These are phyloP conservation scores for Phlebopus sp. DNA, from an alignment of 1,284 basidiomycete species.

Conservation along the genomic window DNA sequence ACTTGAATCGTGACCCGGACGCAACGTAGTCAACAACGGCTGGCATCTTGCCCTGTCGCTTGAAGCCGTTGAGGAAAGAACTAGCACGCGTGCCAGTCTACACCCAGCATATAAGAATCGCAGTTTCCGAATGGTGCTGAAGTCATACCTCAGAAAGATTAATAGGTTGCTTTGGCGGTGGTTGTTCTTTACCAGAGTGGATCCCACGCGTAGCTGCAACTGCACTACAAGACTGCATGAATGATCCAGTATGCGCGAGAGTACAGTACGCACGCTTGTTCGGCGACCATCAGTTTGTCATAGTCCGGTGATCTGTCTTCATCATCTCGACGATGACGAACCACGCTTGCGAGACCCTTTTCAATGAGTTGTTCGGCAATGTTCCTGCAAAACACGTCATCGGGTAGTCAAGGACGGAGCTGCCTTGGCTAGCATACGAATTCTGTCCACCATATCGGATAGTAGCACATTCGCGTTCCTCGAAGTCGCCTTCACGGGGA, in stretches of 20 bases:
- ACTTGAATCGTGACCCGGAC: slow-evolving; percentile 93
- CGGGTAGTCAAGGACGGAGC: slow-evolving; percentile 6
- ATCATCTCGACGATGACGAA: slow-evolving; percentile 92
- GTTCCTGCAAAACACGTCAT: slow-evolving; percentile 53
- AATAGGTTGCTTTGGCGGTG: slow-evolving; percentile 63
- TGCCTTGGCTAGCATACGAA: slow-evolving; percentile 44
- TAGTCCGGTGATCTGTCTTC: slow-evolving; percentile 93
- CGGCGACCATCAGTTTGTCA: slow-evolving; percentile 93
- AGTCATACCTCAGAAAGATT: slow-evolving; percentile 81
- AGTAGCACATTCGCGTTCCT: slow-evolving; percentile 89
- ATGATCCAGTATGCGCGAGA: background rate
- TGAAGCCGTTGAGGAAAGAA: slow-evolving; percentile 89
- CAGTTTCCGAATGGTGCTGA: background rate
- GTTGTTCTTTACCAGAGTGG: slow-evolving; percentile 90
- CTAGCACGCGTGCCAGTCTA: slow-evolving; percentile 73
- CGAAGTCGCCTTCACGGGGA: slow-evolving; percentile 90
- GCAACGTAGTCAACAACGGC: slow-evolving; percentile 94
- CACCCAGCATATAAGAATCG: slow-evolving; percentile 9
- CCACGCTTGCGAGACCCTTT: slow-evolving; percentile 86
- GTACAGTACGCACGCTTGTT: slow-evolving; percentile 67
- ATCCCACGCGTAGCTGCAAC: slow-evolving; percentile 79
- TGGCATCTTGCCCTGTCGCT: slow-evolving; percentile 79
- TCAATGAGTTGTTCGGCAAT: slow-evolving; percentile 91
- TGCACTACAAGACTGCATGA: slow-evolving; percentile 49
- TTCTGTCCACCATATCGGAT: slow-evolving; percentile 80